Conservation (phyloP, 345 rosid species). For the Syzygium aromaticum region DNA sequence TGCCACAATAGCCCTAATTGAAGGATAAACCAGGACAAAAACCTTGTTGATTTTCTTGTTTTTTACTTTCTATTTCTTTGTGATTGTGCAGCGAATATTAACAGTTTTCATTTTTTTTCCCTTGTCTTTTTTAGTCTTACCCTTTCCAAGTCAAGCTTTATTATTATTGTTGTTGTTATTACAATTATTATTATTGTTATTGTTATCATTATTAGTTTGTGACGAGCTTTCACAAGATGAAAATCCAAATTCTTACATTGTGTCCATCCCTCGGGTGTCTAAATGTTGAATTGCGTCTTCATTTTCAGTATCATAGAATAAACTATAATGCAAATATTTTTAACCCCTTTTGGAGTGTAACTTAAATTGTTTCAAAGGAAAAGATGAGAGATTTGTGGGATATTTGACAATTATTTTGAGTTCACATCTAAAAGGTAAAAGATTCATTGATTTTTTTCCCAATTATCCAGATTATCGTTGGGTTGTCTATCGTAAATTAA, state of each 20-base stretch:
- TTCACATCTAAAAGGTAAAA: neutral
- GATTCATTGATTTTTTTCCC: neutral
- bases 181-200: neutral
- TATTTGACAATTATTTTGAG: neutral
- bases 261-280: neutral
- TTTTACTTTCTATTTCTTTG: too few species aligned
- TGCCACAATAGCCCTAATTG: too few species aligned
- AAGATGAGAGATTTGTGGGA: neutral
- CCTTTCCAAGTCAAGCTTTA: too few species aligned
- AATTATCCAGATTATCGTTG: neutral
- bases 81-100: too few species aligned
- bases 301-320: neutral
- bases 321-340: neutral
- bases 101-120: too few species aligned
- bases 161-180: too few species aligned
- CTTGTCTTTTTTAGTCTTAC: too few species aligned
- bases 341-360: neutral
- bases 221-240: neutral
- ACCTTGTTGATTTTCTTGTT: too few species aligned
- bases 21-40: too few species aligned
- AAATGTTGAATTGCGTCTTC: neutral
- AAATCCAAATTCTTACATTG: neutral
- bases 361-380: neutral
- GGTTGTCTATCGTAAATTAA: neutral
- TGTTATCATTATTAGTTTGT: neutral